These are phyloP conservation scores for Tylopilus sp. DNA, from an alignment of 1,284 basidiomycete species.

Conservation along the genomic window DNA sequence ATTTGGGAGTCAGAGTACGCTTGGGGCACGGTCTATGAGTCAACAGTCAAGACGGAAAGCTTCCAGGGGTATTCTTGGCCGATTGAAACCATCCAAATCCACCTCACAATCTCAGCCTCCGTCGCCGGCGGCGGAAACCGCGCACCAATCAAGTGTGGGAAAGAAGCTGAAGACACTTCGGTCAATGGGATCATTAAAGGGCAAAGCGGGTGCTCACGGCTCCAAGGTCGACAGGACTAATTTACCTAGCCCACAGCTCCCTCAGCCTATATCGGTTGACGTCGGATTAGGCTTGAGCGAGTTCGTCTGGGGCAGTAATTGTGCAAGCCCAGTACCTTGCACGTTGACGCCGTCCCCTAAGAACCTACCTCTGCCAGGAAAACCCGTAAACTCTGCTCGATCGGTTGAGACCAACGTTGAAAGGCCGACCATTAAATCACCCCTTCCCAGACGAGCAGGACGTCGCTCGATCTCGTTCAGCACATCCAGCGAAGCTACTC, in stretches of 20 bases:
- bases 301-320: constrained; percentile 46
- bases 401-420: constrained; percentile 23
- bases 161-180: constrained; percentile 68
- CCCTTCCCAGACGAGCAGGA: constrained; percentile 37
- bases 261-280: constrained; percentile 50
- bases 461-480: constrained; percentile 67
- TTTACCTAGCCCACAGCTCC: constrained; percentile 47
- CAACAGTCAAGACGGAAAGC: constrained; percentile 47
- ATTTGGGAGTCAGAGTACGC: constrained; percentile 74
- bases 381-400: constrained; percentile 15
- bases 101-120: constrained; percentile 39
- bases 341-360: constrained; percentile 21
- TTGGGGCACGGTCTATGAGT: constrained; percentile 44
- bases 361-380: constrained; percentile 20
- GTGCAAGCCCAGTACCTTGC: constrained; percentile 24
- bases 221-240: constrained; percentile 35
- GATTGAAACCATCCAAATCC: constrained; percentile 49
- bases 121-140: constrained; percentile 38
- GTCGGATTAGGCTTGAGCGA: constrained; percentile 58
- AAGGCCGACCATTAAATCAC: constrained; percentile 19
- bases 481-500: constrained; percentile 27
- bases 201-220: constrained; percentile 36
- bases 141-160: constrained; percentile 34
- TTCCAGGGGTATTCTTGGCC: constrained; percentile 61
- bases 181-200: constrained; percentile 75